These are phyloP conservation scores for Lactuca saligna DNA, from an alignment of 129 eudicot genomes.

Conservation along the genomic window DNA sequence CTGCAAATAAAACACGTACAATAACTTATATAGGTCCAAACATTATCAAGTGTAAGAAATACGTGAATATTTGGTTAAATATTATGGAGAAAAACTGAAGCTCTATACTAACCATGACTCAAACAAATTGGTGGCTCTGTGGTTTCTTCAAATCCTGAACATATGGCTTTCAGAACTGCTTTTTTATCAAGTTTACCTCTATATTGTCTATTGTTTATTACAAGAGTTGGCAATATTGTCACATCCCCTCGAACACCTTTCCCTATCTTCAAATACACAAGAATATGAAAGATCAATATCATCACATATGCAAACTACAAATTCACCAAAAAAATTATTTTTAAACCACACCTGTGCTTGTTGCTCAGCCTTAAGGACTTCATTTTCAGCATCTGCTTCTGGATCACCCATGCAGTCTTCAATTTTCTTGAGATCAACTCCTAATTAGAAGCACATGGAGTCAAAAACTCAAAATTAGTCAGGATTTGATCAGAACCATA, in stretches of 20 bases:
- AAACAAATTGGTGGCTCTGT: slow-evolving; percentile 67
- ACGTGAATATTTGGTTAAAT: background rate
- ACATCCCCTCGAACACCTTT: slow-evolving; percentile 83
- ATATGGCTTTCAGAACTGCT: slow-evolving; percentile 84
- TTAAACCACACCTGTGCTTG: slow-evolving; percentile 60
- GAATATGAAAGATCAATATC: slow-evolving; percentile 8
- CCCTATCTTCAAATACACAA: slow-evolving; percentile 53
- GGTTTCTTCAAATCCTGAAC: slow-evolving; percentile 76
- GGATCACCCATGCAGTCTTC: slow-evolving; percentile 73
- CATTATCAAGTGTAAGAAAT: background rate
- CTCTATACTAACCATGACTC: slow-evolving; percentile 41
- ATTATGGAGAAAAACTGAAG: background rate
- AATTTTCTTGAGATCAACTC: slow-evolving; percentile 60
- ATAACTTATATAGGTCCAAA: background rate
- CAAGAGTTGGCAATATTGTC: slow-evolving; percentile 87
- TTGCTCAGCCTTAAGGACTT: slow-evolving; percentile 69
- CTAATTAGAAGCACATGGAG: slow-evolving; percentile 30
- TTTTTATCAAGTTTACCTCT: slow-evolving; percentile 77
- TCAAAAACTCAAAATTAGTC: background rate
- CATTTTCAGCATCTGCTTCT: slow-evolving; percentile 60
- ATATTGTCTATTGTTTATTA: slow-evolving; percentile 75
- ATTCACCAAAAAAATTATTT: background rate
- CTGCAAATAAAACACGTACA: slow-evolving; percentile 37
- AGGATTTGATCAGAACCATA: background rate
- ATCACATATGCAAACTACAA: background rate